Base-by-base conservation (phyloP, 1,284 basidiomycete genomes). In the Boletus sp. region DNA sequence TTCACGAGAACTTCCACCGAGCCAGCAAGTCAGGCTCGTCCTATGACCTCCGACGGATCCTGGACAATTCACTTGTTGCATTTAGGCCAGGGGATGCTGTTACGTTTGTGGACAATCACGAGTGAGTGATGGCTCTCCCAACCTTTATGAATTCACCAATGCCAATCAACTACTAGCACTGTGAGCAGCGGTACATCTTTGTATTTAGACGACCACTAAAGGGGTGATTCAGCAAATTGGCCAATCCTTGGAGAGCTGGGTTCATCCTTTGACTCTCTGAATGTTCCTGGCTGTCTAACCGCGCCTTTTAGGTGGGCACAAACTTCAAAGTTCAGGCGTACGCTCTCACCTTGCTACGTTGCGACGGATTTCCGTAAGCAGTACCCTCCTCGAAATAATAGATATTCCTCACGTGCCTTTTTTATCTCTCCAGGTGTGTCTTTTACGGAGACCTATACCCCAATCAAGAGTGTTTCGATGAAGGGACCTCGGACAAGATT, bases 391-490 rank as follows among this genome's bases (percentile, higher is more conserved):
- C n/a, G n/a, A n/a, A n/a, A n/a, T n/a, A n/a, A n/a, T n/a, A n/a
- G n/a, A n/a, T n/a, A n/a, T 44, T 38, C 27, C 29, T 3, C 25
- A n/a, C 9, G 5, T 5, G 10, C 6, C 12, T 10, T 20, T 43
- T 25, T n/a, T n/a, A n/a, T 9, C 1, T 22, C 37, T 33, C 12
- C 41, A 92, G 89, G 34, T 92, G 92, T 60, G 82, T 96, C 26
- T 97, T 97, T 69, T 92, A 92, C 54, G 93, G 93, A 8, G 94
- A 97, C 68, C n/a, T n/a, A n/a, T n/a, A n/a, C n/a, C n/a, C n/a
- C n/a, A n/a, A 84, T 87, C 57, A 56, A 70, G 33, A 81, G 84
- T n/a, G 61, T 81, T 82, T 55, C 61, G 72, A 81, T 53, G 71
- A 74, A 50, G 61, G 63, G n/a, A 73, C 74, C 8, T 73, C 82